Evolutionary conservation across 805 yeast species (phyloP).

Genomic region (Saccharomycopsis fibuligera): DNA sequence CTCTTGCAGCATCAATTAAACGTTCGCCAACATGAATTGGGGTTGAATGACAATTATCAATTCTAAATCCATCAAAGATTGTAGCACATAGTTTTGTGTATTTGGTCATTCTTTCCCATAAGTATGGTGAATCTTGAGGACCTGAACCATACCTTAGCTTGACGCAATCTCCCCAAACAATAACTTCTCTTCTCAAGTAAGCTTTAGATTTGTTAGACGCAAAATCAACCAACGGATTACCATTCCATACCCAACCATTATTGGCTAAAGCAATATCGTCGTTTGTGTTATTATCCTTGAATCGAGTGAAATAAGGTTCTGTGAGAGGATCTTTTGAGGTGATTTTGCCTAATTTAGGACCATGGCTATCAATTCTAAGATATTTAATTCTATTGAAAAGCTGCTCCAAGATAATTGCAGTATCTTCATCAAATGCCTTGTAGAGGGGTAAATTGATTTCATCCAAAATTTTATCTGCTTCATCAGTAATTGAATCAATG

Average conservation of each 20-base stretch:
- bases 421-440: conserved; percentile 68
- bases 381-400: conserved; percentile 71
- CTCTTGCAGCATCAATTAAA: conserved; percentile 81
- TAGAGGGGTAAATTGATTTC: conserved; percentile 74
- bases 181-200: conserved; percentile 84
- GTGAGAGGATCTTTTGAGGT: conserved; percentile 54
- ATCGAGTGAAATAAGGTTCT: conserved; percentile 84
- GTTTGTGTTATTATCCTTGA: conserved; percentile 44
- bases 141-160: conserved; percentile 77
- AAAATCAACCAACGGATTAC: conserved; percentile 88
- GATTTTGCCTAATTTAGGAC: conserved; percentile 73
- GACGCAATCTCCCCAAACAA: conserved; percentile 97
- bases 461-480: conserved; percentile 55
- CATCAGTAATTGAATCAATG: conserved; percentile 30
- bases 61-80: conserved; percentile 79
- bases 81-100: conserved; percentile 69
- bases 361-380: conserved; percentile 69
- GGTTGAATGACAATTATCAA: conserved; percentile 94
- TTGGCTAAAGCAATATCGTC: conserved; percentile 72
- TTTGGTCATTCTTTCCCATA: conserved; percentile 83
- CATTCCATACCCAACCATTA: conserved; percentile 99
- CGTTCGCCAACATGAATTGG: conserved; percentile 93
- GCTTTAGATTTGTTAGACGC: conserved; percentile 77
- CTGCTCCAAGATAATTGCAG: conserved; percentile 57
- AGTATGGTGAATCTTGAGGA: conserved; percentile 77